These are phyloP conservation scores for Tulasnella sp. DNA, from an alignment of 768 basidiomycete genomes.

Conservation along the genomic window DNA sequence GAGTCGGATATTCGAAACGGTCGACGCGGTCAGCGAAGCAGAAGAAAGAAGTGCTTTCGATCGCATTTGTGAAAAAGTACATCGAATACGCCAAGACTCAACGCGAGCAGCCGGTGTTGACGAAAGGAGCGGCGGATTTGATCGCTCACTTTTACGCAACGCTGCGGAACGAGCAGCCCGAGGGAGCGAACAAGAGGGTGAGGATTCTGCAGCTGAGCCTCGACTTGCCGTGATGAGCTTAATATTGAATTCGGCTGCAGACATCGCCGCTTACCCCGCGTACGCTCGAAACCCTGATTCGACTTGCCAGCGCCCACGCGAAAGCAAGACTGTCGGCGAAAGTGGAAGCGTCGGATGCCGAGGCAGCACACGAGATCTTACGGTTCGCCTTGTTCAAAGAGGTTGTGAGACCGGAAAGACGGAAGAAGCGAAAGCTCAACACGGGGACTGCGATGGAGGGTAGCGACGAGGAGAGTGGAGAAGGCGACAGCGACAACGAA, in stretches of 20 bases:
- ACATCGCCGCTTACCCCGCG: slow-evolving; percentile 96
- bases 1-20: slow-evolving; percentile 46
- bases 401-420: slow-evolving; percentile 66
- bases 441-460: slow-evolving; percentile 39
- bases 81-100: slow-evolving; percentile 89
- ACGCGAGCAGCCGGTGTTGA: slow-evolving; percentile 70
- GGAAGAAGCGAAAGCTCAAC: slow-evolving; percentile 83
- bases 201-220: slow-evolving; percentile 23
- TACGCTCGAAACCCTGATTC: slow-evolving; percentile 96
- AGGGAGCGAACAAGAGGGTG: slow-evolving; percentile 74
- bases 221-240: slow-evolving; percentile 2
- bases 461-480: slow-evolving; percentile 33
- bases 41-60: slow-evolving; percentile 77
- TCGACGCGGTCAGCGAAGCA: slow-evolving; percentile 30
- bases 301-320: slow-evolving; percentile 94
- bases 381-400: slow-evolving; percentile 98
- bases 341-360: slow-evolving; percentile 76
- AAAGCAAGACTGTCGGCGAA: slow-evolving; percentile 83
- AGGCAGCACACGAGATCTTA: slow-evolving; percentile 86
- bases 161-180: slow-evolving; percentile 84
- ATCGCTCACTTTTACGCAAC: slow-evolving; percentile 89
- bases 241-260: slow-evolving; percentile 37
- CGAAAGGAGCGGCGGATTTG: slow-evolving; percentile 86
- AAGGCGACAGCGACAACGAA: slow-evolving; percentile 43
- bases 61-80: slow-evolving; percentile 95